Base-by-base conservation (phyloP, 306 rosid species). In the Geum urbanum region DNA sequence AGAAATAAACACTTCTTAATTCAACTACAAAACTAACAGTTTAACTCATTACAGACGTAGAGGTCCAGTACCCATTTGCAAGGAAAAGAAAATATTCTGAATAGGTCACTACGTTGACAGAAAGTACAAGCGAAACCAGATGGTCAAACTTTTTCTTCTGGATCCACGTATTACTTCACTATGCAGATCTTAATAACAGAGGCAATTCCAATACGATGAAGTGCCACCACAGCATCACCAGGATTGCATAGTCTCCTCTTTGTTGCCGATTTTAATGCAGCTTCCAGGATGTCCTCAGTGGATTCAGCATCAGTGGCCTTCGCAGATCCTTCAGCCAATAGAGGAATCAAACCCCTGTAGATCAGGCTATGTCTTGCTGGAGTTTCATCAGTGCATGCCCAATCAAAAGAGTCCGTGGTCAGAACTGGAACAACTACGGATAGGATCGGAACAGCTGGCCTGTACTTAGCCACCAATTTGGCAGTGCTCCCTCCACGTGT, bases 231-330 rank as follows among this genome's bases (percentile, higher is more conserved):
- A 3, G 98, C 96, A 72, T 92, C 98, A 48, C 96, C 92, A 27
- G 89, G 91, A 66, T 63, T 77, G 73, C 98, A 92, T 68, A 92
- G 86, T 14, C 84, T 86, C 83, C 55, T 86, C 84, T 71, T 55
- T 5, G 78, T 81, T 49, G 96, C 95, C 0, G 96, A 92, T 68
- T 89, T 92, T n/a, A 92, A 74, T 46, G 98, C 90, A 72, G 98
- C 98, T 74, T 89, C 96, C 77, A 92, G 69, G 70, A 92, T 92
- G 74, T 82, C 98, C 75, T 92, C 96, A 10, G 98, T 89, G 51
- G 98, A 92, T 76, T 92, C 98, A n/a, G 98, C 91, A 83, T 92
- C 96, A n/a, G 98, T 92, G 70, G 98, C 95, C 83, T 87, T 92
- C 0, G 98, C 95, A 70, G 98, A 92, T 76, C 98, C 98, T 76